phyloP scores from a whole-genome alignment of 2,329 filamentous ascomycete genomes.

The Lojkania enalia region DNA sequence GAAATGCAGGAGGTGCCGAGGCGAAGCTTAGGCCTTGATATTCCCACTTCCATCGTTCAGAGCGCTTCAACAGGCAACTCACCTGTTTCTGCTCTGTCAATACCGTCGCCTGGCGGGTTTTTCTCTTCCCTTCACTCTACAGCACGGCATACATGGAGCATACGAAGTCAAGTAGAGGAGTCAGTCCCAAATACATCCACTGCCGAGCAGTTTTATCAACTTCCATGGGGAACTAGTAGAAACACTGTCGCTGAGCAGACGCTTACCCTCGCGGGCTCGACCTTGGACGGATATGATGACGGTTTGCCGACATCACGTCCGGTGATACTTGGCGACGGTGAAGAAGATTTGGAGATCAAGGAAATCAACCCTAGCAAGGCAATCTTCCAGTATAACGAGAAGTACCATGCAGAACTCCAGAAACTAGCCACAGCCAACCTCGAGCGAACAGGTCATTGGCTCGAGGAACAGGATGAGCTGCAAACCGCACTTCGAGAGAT shows the following conservation, averaged over 20 bases:
- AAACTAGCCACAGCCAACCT: slow-evolving; percentile 72
- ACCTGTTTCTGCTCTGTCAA: slow-evolving; percentile 78
- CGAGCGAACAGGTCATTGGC: slow-evolving; percentile 84
- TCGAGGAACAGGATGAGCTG: slow-evolving; percentile 79
- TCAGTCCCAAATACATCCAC: slow-evolving; percentile 79
- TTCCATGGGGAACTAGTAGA: slow-evolving; percentile 66
- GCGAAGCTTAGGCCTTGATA: slow-evolving; percentile 51
- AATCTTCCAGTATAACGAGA: slow-evolving; percentile 71
- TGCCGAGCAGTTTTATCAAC: slow-evolving; percentile 89
- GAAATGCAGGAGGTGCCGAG: slow-evolving; percentile 64
- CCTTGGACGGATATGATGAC: slow-evolving; percentile 39
- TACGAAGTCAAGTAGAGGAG: slow-evolving; percentile 41
- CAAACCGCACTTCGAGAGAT: slow-evolving; percentile 66
- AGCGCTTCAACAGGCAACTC: slow-evolving; percentile 52
- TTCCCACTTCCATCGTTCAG: slow-evolving; percentile 24
- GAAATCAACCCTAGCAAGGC: slow-evolving; percentile 68
- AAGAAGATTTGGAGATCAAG: slow-evolving; percentile 51
- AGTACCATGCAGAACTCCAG: slow-evolving; percentile 74
- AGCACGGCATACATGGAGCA: slow-evolving; percentile 80
- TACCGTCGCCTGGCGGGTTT: slow-evolving; percentile 90
- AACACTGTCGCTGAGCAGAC: slow-evolving; percentile 30
- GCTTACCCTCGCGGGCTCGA: slow-evolving; percentile 37
- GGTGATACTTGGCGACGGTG: slow-evolving; percentile 37
- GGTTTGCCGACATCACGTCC: slow-evolving; percentile 36
- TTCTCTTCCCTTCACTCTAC: slow-evolving; percentile 81